Conservation (phyloP, 331 rosid genomes). For the Pyracantha coccinea region DNA sequence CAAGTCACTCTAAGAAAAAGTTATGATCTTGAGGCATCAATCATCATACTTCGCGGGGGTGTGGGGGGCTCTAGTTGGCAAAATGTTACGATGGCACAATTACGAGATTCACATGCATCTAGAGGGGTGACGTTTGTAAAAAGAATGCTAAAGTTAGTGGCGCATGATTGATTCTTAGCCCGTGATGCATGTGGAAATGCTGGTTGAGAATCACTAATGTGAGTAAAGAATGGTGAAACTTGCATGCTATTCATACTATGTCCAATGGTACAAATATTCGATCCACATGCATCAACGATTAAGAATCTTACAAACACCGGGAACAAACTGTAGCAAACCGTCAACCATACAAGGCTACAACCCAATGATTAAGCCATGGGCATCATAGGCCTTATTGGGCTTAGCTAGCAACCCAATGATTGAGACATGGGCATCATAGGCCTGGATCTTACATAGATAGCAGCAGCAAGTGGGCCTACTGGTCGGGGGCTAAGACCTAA, state of each 20-base stretch:
- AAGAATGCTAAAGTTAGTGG: too few relatives aligned
- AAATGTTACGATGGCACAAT: too few relatives aligned
- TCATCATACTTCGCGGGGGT: constrained; percentile 9
- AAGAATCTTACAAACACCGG: too few relatives aligned
- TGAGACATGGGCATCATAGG: not conserved
- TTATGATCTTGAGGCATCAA: constrained; percentile 6
- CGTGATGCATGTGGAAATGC: too few relatives aligned
- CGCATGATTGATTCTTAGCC: not conserved
- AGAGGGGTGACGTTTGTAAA: too few relatives aligned
- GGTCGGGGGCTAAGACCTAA: not conserved
- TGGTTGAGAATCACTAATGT: too few relatives aligned
- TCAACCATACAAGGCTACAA: not conserved
- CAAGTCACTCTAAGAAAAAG: not conserved
- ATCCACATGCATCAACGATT: not conserved
- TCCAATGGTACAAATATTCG: not conserved
- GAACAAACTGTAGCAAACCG: not conserved
- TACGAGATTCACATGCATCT: too few relatives aligned
- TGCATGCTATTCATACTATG: too few relatives aligned
- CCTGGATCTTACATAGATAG: not conserved
- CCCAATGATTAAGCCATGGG: not conserved
- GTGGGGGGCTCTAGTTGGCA: too few relatives aligned
- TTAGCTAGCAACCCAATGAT: not conserved
- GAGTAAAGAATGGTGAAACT: not conserved
- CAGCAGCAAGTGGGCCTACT: not conserved
- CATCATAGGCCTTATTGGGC: too few relatives aligned